phyloP scores from a whole-genome alignment of 2,329 filamentous ascomycete genomes.

The Shiraia bambusicola region DNA sequence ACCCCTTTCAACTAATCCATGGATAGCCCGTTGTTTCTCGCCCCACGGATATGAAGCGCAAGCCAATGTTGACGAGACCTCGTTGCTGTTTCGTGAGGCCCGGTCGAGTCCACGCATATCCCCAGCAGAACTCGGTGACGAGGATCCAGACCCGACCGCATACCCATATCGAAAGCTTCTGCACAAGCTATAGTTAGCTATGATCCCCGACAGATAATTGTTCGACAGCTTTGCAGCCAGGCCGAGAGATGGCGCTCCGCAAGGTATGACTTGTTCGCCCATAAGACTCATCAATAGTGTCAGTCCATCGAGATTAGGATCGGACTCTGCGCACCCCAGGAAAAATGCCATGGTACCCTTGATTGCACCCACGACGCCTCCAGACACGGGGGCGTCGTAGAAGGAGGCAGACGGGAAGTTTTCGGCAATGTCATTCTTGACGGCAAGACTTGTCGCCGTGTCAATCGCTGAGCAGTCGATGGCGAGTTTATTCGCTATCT shows the following conservation, averaged over 20 bases:
- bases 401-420: constrained; percentile 49
- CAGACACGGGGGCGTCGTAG: constrained; percentile 57
- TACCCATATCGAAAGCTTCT: constrained; percentile 63
- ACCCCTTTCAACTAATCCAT: no score
- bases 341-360: constrained; percentile 58
- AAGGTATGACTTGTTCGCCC: constrained; percentile 58
- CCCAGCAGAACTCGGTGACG: constrained; percentile 66
- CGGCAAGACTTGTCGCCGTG: constrained; percentile 52
- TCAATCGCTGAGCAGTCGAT: constrained; percentile 61
- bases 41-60: constrained; percentile 63
- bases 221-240: constrained; percentile 63
- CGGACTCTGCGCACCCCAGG: constrained; percentile 52
- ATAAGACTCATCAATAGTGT: constrained; percentile 52
- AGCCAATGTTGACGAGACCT: constrained; percentile 64
- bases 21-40: constrained; percentile 62
- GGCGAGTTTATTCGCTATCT: constrained; percentile 49
- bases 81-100: constrained; percentile 63
- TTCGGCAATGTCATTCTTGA: constrained; percentile 45
- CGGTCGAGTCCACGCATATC: constrained; percentile 63
- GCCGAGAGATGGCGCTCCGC: constrained; percentile 58
- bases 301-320: constrained; percentile 49
- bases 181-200: constrained; percentile 61
- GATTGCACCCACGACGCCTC: constrained; percentile 55
- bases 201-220: constrained; percentile 62
- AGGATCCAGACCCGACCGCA: constrained; percentile 61